Percentiles rank a stretch among this genome's conserved stretches.
phyloP scores from a whole-genome alignment of 2,329 filamentous ascomycete species.

The Phyllosticta capitalensis region DNA sequence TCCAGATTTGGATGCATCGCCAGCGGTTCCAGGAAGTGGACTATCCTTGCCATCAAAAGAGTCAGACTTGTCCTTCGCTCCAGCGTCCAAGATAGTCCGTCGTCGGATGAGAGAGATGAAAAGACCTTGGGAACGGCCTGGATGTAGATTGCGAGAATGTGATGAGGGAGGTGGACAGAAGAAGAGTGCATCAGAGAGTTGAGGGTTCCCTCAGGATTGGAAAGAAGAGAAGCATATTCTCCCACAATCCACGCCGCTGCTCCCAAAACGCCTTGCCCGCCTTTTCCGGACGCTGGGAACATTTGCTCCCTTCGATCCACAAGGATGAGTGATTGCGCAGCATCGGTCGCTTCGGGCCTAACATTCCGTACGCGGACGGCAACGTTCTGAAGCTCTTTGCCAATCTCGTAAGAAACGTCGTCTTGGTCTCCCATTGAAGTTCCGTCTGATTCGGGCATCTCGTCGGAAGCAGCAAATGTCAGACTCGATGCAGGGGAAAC shows the following conservation, averaged over 20 bases:
- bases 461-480: neutral
- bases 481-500: conserved; percentile 44
- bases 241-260: conserved; percentile 79
- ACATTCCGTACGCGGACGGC: conserved; percentile 85
- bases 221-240: conserved; percentile 70
- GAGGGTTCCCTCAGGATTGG: conserved; percentile 61
- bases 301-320: conserved; percentile 50
- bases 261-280: conserved; percentile 56
- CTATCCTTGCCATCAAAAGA: conserved; percentile 69
- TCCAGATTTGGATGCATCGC: conserved; percentile 78
- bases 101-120: conserved; percentile 57
- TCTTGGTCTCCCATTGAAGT: conserved; percentile 13
- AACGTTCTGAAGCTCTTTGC: conserved; percentile 78
- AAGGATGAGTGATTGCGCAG: conserved; percentile 67
- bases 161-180: conserved; percentile 48
- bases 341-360: conserved; percentile 67
- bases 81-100: conserved; percentile 57
- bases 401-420: conserved; percentile 60
- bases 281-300: conserved; percentile 42
- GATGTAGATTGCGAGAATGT: conserved; percentile 66
- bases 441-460: conserved; percentile 15
- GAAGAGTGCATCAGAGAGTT: conserved; percentile 62
- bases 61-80: conserved; percentile 65
- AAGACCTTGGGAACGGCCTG: conserved; percentile 85
- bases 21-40: conserved; percentile 72